Base-by-base conservation (phyloP, 2,329 filamentous ascomycete genomes). In the Trichoderma guizhouense region DNA sequence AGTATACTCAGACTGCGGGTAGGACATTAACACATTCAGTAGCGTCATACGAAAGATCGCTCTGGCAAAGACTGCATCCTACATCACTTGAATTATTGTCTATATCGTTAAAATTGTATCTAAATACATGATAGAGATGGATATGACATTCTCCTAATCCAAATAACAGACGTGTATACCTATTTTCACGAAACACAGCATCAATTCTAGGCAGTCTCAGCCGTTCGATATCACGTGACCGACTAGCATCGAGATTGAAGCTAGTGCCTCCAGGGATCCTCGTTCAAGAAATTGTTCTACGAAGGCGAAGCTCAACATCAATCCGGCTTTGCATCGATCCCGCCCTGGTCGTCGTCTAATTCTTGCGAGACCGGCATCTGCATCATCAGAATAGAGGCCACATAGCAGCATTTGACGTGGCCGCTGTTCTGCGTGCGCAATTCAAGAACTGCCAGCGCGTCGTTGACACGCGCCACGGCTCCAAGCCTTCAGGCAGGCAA, bases 241-340 rank as follows among this genome's bases (percentile, higher is more conserved):
- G 14, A 30, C 61, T 61, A 68, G 47, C 63, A 32, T 63, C 62
- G 63, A 60, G 28, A 53, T 60, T 51, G 55, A 68, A 68, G 71
- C 72, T 73, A 71, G 69, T 67, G 63, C 69, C 43, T 51, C 43
- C 43, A 26, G 66, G 72, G 74, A 77, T 75, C 74, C 74, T 74
- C 76, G 61, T 72, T 72, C 71, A 79, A 79, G 79, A 82, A 82
- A 79, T 81, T 82, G 77, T 80, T 75, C 77, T 76, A 78, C 73
- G 74, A 75, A 76, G 76, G 75, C 77, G 72, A 77, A 73, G 70
- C 72, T 75, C 67, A 62, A 73, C 72, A 73, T 75, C 64, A 69
- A 61, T 66, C 61, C 12, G 51, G 72, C 57, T 28, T 73, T 74
- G 69, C 74, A 77, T 76, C 76, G 78, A 75, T 77, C 72, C 74